These are phyloP conservation scores for Kodamaea sagamina DNA, from an alignment of 805 yeast species.

Conservation along the genomic window DNA sequence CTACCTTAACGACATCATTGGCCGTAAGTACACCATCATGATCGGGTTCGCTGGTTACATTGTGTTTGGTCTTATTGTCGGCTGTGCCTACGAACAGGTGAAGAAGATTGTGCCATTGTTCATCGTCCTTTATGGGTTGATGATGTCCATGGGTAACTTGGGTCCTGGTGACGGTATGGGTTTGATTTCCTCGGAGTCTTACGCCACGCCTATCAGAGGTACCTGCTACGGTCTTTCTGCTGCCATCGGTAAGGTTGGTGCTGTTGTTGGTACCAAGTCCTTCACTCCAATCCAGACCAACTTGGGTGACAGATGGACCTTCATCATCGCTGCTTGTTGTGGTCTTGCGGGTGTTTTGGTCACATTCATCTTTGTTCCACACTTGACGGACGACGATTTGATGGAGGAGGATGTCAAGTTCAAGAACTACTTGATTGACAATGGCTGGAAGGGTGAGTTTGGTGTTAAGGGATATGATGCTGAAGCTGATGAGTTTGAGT, in stretches of 20 bases:
- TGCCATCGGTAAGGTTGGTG: slow-evolving; percentile 81
- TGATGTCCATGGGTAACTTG: slow-evolving; percentile 68
- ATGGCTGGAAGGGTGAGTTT: slow-evolving; percentile 60
- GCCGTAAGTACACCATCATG: slow-evolving; percentile 72
- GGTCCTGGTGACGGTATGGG: slow-evolving; percentile 84
- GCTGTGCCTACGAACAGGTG: slow-evolving; percentile 60
- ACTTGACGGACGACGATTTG: slow-evolving; percentile 68
- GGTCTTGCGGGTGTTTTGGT: slow-evolving; percentile 65
- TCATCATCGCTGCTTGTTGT: slow-evolving; percentile 74
- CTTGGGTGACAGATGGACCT: slow-evolving; percentile 72
- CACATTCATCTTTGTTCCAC: slow-evolving; percentile 66
- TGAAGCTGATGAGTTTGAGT: slow-evolving; percentile 11
- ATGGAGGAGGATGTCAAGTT: slow-evolving; percentile 63
- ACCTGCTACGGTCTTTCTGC: slow-evolving; percentile 75
- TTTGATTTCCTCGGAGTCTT: slow-evolving; percentile 64
- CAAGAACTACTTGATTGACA: slow-evolving; percentile 54
- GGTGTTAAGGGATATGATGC: slow-evolving; percentile 31
- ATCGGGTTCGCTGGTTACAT: slow-evolving; percentile 71
- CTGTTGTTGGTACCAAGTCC: slow-evolving; percentile 76
- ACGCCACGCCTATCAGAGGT: slow-evolving; percentile 77
- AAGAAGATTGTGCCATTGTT: slow-evolving; percentile 61
- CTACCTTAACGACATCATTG: slow-evolving; percentile 58
- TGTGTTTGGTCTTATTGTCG: slow-evolving; percentile 70
- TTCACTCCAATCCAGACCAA: slow-evolving; percentile 67
- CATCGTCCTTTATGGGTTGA: slow-evolving; percentile 70